Base-by-base conservation (phyloP, 2,329 filamentous ascomycete genomes). In the Colletotrichum sublineola region DNA sequence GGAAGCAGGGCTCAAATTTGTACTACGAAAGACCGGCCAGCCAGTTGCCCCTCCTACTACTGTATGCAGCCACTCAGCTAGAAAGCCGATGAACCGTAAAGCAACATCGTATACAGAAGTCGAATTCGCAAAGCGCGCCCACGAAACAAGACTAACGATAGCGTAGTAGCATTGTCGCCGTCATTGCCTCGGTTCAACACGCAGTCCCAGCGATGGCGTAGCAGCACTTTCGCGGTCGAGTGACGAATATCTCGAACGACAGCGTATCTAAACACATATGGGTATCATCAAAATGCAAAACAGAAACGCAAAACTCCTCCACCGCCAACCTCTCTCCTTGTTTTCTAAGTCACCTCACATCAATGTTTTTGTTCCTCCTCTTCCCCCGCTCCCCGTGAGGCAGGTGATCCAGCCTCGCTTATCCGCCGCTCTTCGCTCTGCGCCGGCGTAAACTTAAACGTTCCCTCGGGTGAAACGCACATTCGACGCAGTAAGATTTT, bases 141-240 rank as follows among this genome's bases (percentile, higher is more conserved):
- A 87, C 83, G 84, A 86, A 83, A 78, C 84, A 80, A 77, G 77
- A 81, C 77, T 12, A 75, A 80, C 85, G 84, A 88, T 88, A 87
- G 86, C 86, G 86, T 82, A 83, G 71, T 63, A 83, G 86, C 86
- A 88, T 87, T 88, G 81, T 88, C 85, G 85, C 81, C 80, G 77
- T 76, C 77, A 73, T 74, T 77, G 79, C 76, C 84, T 84, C 85
- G 82, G 84, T 85, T 80, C 80, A 83, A 86, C 82, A 84, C 85
- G 81, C 85, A 85, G 84, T 86, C 85, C 83, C 84, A 84, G 84
- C 84, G 82, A 87, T 87, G 85, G 86, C 86, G 85, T 86, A 87
- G 79, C 74, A 85, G 85, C 85, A 87, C 85, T 87, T 79, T 87
- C 84, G 83, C 85, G 83, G 85, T 85, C 85, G 85, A 87, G 83